Base-by-base conservation (phyloP, 192 early-diverging fungal species). In the Phlyctochytrium bullatum region DNA sequence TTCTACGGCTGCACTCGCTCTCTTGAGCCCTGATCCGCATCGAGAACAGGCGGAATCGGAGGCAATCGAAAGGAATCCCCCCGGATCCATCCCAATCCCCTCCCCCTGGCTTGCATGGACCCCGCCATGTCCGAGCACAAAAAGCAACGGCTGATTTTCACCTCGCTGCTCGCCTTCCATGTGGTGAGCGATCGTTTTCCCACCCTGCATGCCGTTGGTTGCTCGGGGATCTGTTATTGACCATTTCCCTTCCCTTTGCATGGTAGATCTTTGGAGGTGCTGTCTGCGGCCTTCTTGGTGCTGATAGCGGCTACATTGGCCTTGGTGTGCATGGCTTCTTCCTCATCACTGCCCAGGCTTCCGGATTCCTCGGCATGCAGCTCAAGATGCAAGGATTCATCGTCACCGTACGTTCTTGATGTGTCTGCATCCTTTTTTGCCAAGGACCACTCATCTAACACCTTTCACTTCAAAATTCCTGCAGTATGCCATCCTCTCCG, bases 401-500 rank as follows among this genome's bases (percentile, higher is more conserved):
- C 16, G 10, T 20, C 27, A 57, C 27, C 27, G 54, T 57, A 25
- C 10, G 54, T 57, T 20, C 40, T 14, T 14, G 40, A 47, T 14
- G 40, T 47, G 6, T 6, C 20, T 47, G 40, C 10, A 47, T 20
- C 40, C 40, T 47, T 6, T 47, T 20, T 47, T 20, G 20, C 40
- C 40, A 47, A 47, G 6, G 6, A 14, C 40, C 40, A 14, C 40
- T 47, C 20, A 14, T 47, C 10, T 20, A 6, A 47, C 40, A n/a
- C n/a, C n/a, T n/a, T 47, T 47, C 10, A 47, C 40, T 47, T 14
- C 6, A 47, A 47, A 47, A 47, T n/a, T n/a, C n/a, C 40, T 20
- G 40, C 20, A 69, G 68, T 62, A 63, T 32, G 23, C 61, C 17
- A 40, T n/a, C 2, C 33, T 53, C 2, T 29, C 68, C 14, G 14